Conservation (phyloP, 345 rosid genomes). For the Triadica sebifera region DNA sequence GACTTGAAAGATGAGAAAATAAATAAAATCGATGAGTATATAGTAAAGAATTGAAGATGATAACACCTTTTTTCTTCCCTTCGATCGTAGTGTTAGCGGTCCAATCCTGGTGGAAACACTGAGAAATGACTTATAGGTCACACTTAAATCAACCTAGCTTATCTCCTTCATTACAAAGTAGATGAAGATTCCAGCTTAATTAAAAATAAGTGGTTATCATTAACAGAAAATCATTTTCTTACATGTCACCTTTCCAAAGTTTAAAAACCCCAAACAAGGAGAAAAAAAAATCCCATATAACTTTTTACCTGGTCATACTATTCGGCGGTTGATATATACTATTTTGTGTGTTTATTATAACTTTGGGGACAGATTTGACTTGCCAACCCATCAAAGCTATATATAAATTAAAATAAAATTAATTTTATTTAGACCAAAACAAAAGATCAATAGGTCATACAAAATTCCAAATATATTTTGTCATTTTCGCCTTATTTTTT, state of each 20-base stretch:
- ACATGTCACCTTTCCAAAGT: neutral
- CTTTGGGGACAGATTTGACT: constrained; percentile 3
- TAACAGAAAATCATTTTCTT: neutral
- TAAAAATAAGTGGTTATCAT: neutral
- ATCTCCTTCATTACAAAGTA: neutral
- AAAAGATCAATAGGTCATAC: constrained; percentile 7
- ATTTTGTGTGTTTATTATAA: neutral
- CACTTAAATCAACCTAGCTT: neutral
- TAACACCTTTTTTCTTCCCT: too few relatives aligned
- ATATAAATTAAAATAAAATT: too few relatives aligned
- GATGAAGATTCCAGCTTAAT: neutral
- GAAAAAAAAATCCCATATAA: neutral
- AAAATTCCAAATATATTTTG: constrained; percentile 14
- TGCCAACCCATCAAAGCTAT: constrained; percentile 13
- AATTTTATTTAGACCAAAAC: constrained; percentile 2
- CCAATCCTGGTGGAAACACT: too few relatives aligned
- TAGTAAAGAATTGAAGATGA: too few relatives aligned
- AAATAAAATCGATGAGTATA: too few relatives aligned
- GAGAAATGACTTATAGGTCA: neutral
- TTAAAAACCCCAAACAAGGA: neutral
- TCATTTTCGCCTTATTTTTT: constrained; percentile 3
- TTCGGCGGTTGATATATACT: neutral
- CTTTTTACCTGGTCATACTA: neutral
- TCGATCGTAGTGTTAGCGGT: too few relatives aligned
- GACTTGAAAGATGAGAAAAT: too few relatives aligned